Percentiles rank a stretch among this genome's conserved stretches.
phyloP scores from a whole-genome alignment of 2,329 filamentous ascomycete species.

The Neonectria faginata region DNA sequence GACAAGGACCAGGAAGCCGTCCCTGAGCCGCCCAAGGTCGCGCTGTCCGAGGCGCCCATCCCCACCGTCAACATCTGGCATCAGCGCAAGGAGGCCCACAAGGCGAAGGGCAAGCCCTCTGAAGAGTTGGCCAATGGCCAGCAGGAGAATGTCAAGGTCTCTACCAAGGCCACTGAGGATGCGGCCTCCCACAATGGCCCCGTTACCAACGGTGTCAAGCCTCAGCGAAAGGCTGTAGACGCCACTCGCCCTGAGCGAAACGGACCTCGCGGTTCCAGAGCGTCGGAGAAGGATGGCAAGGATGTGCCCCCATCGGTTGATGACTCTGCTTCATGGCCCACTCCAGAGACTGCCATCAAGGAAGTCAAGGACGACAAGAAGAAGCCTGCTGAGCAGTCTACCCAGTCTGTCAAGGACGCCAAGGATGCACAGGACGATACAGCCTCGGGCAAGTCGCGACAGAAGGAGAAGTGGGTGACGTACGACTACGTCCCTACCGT shows the following conservation, averaged over 20 bases:
- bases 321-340: constrained; percentile 89
- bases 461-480: constrained; percentile 89
- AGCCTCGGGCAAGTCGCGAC: constrained; percentile 58
- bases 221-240: constrained; percentile 58
- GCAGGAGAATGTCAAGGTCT: constrained; percentile 59
- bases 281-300: constrained; percentile 56
- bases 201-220: constrained; percentile 54
- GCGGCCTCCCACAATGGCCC: constrained; percentile 41
- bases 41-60: constrained; percentile 83
- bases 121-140: constrained; percentile 54
- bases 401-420: constrained; percentile 75
- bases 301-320: constrained; percentile 72
- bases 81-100: constrained; percentile 76
- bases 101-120: constrained; percentile 63
- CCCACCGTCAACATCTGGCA: constrained; percentile 91
- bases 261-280: constrained; percentile 61
- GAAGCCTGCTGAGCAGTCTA: constrained; percentile 72
- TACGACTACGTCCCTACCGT: constrained; percentile 87
- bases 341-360: constrained; percentile 77
- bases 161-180: constrained; percentile 42
- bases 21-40: constrained; percentile 66
- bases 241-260: constrained; percentile 54
- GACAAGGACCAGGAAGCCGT: constrained; percentile 66
- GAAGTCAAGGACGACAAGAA: constrained; percentile 80
- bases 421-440: constrained; percentile 70